These are phyloP conservation scores for Lentinula raphanica DNA, from an alignment of 768 basidiomycete genomes.

Conservation along the genomic window DNA sequence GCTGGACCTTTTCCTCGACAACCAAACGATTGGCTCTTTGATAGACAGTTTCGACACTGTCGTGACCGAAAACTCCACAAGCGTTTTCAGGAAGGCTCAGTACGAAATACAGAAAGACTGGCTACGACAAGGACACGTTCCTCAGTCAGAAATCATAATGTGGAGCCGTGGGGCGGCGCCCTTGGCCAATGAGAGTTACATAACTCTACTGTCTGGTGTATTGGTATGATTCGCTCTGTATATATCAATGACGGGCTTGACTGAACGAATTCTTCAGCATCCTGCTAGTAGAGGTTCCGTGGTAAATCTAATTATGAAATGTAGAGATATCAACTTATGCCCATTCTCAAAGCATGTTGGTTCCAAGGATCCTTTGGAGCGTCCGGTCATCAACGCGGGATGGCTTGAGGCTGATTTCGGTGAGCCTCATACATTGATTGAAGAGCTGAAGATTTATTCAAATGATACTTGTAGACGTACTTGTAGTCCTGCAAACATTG, in stretches of 20 bases:
- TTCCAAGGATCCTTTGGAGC: not conserved
- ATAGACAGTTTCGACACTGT: not conserved
- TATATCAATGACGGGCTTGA: no score
- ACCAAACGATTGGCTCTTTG: not conserved
- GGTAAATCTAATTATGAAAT: not conserved
- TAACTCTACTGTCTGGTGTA: not conserved
- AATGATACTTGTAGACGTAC: not conserved
- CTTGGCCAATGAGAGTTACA: not conserved
- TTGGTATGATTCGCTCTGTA: not conserved
- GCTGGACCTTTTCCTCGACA: not conserved
- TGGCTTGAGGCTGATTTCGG: not conserved
- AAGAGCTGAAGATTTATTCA: not conserved
- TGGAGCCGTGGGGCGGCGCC: not conserved
- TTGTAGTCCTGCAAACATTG: not conserved
- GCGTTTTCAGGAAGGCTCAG: not conserved
- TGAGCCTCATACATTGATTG: not conserved
- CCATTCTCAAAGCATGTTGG: not conserved
- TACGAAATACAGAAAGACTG: not conserved
- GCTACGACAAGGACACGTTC: not conserved
- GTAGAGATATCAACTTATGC: not conserved
- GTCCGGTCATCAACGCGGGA: not conserved
- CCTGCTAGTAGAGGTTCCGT: not conserved
- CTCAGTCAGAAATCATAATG: not conserved
- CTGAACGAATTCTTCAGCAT: not conserved
- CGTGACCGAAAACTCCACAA: no score